These are phyloP conservation scores for Umbelopsis isabellina DNA, from an alignment of 192 early-diverging fungal genomes.

Conservation along the genomic window DNA sequence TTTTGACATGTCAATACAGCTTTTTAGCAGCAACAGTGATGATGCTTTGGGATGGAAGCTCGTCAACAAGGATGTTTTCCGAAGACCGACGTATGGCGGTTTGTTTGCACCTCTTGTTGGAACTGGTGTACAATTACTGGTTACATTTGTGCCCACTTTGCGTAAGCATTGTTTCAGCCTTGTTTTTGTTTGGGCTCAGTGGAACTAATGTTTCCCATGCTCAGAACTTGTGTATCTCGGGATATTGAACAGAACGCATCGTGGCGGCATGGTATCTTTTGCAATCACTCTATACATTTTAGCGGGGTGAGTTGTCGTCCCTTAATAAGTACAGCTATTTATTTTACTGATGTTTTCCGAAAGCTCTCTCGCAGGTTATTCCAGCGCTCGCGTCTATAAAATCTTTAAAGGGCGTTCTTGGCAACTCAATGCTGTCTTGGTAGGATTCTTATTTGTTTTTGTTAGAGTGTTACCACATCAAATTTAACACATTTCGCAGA, in stretches of 20 bases:
- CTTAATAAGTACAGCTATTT: neutral
- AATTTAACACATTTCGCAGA: conserved; percentile 26
- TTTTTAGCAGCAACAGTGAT: conserved; percentile 54
- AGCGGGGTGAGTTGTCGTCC: conserved; percentile 34
- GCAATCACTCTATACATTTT: conserved; percentile 60
- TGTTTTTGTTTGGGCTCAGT: no score
- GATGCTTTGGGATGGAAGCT: conserved; percentile 79
- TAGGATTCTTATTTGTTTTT: conserved; percentile 2
- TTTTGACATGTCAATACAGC: neutral
- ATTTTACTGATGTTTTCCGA: neutral
- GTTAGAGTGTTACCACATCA: neutral
- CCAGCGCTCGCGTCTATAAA: conserved; percentile 70
- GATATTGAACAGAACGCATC: conserved; percentile 64
- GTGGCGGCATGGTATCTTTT: conserved; percentile 64
- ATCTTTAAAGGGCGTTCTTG: conserved; percentile 71
- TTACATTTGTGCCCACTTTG: conserved; percentile 52
- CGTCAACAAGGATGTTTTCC: conserved; percentile 78
- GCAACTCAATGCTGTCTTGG: conserved; percentile 66
- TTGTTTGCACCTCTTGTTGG: conserved; percentile 73
- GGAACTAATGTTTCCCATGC: neutral
- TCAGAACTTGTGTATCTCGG: conserved; percentile 59
- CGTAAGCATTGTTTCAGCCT: conserved; percentile 16
- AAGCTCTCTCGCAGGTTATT: conserved; percentile 63
- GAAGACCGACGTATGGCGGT: conserved; percentile 64
- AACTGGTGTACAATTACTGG: conserved; percentile 70